Evolutionary conservation across 2,329 filamentous ascomycete genomes (phyloP).

Genomic region (Fusarium abutilonis): DNA sequence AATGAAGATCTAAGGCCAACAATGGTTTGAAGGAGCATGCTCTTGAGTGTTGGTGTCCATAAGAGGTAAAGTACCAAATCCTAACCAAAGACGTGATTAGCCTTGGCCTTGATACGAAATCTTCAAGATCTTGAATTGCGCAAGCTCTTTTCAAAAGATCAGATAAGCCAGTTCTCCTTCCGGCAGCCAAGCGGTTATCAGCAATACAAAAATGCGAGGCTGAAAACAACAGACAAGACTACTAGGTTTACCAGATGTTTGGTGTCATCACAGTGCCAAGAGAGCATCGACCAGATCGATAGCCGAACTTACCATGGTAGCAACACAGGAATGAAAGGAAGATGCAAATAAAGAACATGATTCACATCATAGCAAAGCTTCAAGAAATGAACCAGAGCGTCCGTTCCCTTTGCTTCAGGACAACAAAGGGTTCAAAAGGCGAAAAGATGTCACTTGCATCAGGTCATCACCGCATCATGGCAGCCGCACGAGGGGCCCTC

Average conservation of each 20-base stretch:
- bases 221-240: conserved; percentile 46
- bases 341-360: not conserved
- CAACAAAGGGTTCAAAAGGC: conserved; percentile 10
- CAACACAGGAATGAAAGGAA: not conserved
- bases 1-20: no score
- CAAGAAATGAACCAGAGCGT: not conserved
- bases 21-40: no score
- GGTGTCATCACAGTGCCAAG: conserved; percentile 47
- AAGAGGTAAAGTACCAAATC: not conserved
- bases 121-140: not conserved
- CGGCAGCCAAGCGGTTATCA: conserved; percentile 43
- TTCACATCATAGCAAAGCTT: conserved; percentile 2
- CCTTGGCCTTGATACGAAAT: conserved; percentile 3
- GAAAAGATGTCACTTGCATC: conserved; percentile 67
- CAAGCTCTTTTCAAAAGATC: conserved; percentile 19
- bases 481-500: conserved; percentile 71
- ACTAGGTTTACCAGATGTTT: conserved; percentile 57
- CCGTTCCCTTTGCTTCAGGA: conserved; percentile 11
- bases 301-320: conserved; percentile 32
- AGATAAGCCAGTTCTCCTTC: conserved; percentile 45
- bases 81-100: conserved; percentile 29
- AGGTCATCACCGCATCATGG: conserved; percentile 76
- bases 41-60: no score
- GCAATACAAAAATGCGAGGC: conserved; percentile 8
- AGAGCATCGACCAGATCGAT: conserved; percentile 2